Evolutionary conservation across 1,139 yeast species (phyloP), one percentile per base, ranked within the genome.

Genomic region (Spencermartinsiella ligniputridi): DNA sequence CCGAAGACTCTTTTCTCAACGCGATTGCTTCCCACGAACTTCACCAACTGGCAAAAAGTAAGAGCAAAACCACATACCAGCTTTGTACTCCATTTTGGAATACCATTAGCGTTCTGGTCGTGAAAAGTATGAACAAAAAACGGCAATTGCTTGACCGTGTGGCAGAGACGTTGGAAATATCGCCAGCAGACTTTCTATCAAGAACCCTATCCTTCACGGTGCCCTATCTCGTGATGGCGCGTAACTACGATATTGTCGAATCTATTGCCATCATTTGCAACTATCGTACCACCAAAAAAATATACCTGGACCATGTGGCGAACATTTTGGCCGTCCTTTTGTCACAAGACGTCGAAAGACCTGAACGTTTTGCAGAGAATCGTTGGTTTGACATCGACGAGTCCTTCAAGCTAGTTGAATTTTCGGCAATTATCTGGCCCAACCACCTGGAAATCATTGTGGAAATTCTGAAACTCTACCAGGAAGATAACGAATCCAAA

Each of bases 71-170:
- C 0, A 58, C 70, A 9, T 70, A 71, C 69, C 86, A 84, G 57
- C 63, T 92, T 15, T 67, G 89, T 29, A 77, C 88, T 2, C 96
- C 96, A 0, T 85, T 79, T 52, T 73, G 92, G 58, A 86, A 94
- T 1, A 75, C 84, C 41, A 70, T 89, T n/a, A 76, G 92, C 34
- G 76, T 81, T 42, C 73, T 76, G 39, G 71, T 87, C 13, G 80
- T 87, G 1, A 79, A 79, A 50, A 70, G 72, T 42, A 57, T 75
- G 36, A 64, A 63, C 2, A 63, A 68, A 3, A 78, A 76, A 41
- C 78, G 81, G 0, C 67, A 71, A n/a, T 68, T 85, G 45, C 70
- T 86, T 30, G 70, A 70, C 18, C 74, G 76, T 48, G 69, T 92
- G 13, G 75, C 90, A 4, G 80, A 79, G 35, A 68, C 88, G 4